Evolutionary conservation across 768 basidiomycete genomes (phyloP), one percentile per base, ranked within the genome.

Genomic region (Termitomyces sp.): DNA sequence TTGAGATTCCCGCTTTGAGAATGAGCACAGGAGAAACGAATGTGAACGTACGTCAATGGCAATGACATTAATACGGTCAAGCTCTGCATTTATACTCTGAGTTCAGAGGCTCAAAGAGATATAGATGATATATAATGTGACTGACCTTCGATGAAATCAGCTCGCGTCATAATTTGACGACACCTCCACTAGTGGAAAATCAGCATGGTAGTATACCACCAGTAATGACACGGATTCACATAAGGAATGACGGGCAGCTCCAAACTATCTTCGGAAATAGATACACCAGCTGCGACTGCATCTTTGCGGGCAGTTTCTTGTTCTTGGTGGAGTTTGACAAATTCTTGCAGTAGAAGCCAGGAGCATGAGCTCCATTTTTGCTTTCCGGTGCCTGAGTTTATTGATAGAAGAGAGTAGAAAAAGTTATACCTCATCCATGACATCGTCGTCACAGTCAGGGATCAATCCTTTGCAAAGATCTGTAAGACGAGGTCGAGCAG

Each of bases 341-440:
- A 88, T 69, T 89, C 86, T 40, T 77, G 80, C 2, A 92, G 75
- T 2, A 91, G 78, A 2, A 91, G 75, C 89, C 90, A 92, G 18
- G 90, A 88, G 65, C 90, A 91, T 43, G 85, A 85, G 63, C 81
- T 84, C 84, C 86, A 88, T 81, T 88, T 89, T 84, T 90, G 87
- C 84, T 86, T 53, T 32, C 20, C 24, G 14, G 42, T 28, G 35
- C 18, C 14, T 13, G 4, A 24, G 16, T 30, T 3, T 12, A 5
- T 9, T 38, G 1, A 26, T 33, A 10, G 46, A 56, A n/a, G 6
- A 12, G 61, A 52, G n/a, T 7, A 26, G 4, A 12, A 42, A 40
- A 44, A 35, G 47, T 68, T 75, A 61, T 63, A 89, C 89, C 78
- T 93, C 93, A 70, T 94, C 92, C 92, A 90, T 91, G 57, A 90